These are phyloP conservation scores for Omphalotus guepiniiformis DNA, from an alignment of 768 basidiomycete genomes.

Conservation along the genomic window DNA sequence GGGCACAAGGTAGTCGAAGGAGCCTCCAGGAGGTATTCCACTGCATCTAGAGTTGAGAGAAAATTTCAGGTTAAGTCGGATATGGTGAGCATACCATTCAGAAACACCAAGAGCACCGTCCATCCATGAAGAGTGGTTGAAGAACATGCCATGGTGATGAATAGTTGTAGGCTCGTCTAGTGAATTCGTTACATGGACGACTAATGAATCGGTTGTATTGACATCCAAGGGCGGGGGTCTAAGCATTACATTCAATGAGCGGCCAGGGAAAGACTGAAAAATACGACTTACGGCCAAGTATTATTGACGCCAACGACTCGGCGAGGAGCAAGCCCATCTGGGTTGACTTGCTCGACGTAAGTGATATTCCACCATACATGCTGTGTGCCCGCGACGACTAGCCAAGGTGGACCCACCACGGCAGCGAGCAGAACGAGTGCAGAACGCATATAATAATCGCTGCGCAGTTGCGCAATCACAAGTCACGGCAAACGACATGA, in stretches of 20 bases:
- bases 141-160: conserved; percentile 95
- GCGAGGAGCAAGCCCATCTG: conserved; percentile 75
- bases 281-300: conserved; percentile 78
- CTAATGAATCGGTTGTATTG: conserved; percentile 61
- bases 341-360: conserved; percentile 72
- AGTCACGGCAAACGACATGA: no score
- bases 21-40: conserved; percentile 70
- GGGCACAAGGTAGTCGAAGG: conserved; percentile 72
- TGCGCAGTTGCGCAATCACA: no score
- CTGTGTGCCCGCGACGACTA: conserved; percentile 54
- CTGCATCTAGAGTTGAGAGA: conserved; percentile 27
- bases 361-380: conserved; percentile 91
- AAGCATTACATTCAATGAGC: background rate
- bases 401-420: conserved; percentile 33
- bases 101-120: conserved; percentile 82
- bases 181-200: conserved; percentile 74
- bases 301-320: conserved; percentile 84
- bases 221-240: conserved; percentile 83
- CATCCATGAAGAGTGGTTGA: conserved; percentile 82
- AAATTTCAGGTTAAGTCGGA: background rate
- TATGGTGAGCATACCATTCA: conserved; percentile 59
- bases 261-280: no score
- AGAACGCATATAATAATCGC: no score
- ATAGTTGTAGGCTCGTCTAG: conserved; percentile 64
- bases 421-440: no score